Conservation (phyloP, 345 rosid genomes). For the Angophora floribunda region DNA sequence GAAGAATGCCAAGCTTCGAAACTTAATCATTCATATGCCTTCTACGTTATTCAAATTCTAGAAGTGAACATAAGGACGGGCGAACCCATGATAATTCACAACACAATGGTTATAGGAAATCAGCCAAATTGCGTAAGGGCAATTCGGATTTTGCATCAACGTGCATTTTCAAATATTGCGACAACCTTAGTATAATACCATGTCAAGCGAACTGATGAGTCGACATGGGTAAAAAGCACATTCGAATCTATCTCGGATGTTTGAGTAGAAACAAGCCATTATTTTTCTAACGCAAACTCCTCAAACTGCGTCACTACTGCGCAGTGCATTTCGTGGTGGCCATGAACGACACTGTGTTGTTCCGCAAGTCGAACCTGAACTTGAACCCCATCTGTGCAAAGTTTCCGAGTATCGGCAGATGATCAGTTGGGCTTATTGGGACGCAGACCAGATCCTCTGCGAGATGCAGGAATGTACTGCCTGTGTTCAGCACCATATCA, state of each 20-base stretch:
- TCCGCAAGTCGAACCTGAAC: conserved; percentile 32
- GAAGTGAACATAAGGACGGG: too few species aligned
- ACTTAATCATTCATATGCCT: too few species aligned
- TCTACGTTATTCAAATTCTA: too few species aligned
- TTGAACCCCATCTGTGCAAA: conserved; percentile 26
- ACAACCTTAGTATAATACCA: background rate
- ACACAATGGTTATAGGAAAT: too few species aligned
- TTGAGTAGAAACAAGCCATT: background rate
- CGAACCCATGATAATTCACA: too few species aligned
- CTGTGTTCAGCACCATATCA: conserved; percentile 29
- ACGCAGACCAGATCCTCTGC: conserved; percentile 19
- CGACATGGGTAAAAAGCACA: background rate
- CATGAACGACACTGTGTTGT: conserved; percentile 24
- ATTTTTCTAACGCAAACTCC: background rate
- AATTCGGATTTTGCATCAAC: background rate
- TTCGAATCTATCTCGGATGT: background rate
- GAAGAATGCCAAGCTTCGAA: too few species aligned
- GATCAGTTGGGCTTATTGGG: conserved; percentile 11
- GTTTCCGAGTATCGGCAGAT: conserved; percentile 25
- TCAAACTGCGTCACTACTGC: background rate
- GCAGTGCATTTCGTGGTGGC: conserved; percentile 30
- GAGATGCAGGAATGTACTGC: conserved; percentile 17
- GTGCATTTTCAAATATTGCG: background rate
- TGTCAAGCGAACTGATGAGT: background rate
- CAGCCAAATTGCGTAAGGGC: background rate